phyloP scores from a whole-genome alignment of 2,329 filamentous ascomycete species.

The Decorospora gaudefroyi region DNA sequence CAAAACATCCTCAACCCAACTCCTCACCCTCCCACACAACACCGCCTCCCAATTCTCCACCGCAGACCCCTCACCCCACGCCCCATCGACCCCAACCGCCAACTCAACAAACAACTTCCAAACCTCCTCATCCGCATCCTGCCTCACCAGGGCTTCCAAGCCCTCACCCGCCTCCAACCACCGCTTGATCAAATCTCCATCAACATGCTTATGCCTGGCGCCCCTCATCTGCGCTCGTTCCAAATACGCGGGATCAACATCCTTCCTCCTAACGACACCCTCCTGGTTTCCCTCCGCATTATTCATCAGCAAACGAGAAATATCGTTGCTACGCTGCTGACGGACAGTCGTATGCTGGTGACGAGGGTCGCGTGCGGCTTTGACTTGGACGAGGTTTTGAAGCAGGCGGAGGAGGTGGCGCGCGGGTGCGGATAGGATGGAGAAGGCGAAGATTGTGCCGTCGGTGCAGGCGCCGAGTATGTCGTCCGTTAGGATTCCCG shows the following conservation, averaged over 20 bases:
- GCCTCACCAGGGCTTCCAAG: constrained; percentile 17
- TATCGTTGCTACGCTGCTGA: constrained; percentile 22
- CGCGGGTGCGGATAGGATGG: constrained; percentile 63
- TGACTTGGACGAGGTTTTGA: constrained; percentile 62
- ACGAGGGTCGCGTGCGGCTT: constrained; percentile 19
- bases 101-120: constrained; percentile 33
- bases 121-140: constrained; percentile 28
- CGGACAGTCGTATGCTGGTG: constrained; percentile 19
- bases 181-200: constrained; percentile 49
- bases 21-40: constrained; percentile 10
- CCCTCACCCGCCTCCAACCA: constrained; percentile 36
- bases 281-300: constrained; percentile 28
- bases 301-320: constrained; percentile 32
- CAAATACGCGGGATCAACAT: constrained; percentile 34
- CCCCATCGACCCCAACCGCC: constrained; percentile 16
- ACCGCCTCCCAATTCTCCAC: constrained; percentile 18
- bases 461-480: constrained; percentile 58
- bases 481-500: constrained; percentile 52
- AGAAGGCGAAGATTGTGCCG: constrained; percentile 62
- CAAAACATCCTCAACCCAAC: constrained; percentile 31
- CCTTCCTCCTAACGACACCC: constrained; percentile 22
- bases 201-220: constrained; percentile 45
- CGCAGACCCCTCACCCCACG: constrained; percentile 15
- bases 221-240: constrained; percentile 17
- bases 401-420: constrained; percentile 74